Base-by-base conservation (phyloP, 257 asterid genomes). In the Lycium ferocissimum region DNA sequence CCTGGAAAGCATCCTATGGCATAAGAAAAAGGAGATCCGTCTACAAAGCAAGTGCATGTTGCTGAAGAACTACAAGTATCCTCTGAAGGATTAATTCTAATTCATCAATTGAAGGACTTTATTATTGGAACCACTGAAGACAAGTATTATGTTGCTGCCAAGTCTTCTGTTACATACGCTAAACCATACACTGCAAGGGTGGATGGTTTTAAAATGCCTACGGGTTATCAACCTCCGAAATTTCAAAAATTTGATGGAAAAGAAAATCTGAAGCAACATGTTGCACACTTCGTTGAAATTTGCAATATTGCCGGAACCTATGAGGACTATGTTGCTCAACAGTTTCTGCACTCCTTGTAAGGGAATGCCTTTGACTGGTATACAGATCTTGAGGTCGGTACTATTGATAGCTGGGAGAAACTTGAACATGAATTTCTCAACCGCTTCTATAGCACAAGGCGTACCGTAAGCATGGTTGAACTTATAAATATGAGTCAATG, bases 161-260 rank as follows among this genome's bases (percentile, higher is more conserved):
- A 83, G 9, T 83, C 47, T 4, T 13, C 9, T 26, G 33, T 26
- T 26, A 26, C 33, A 26, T 26, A 26, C 33, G 33, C 33, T 1
- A 26, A 26, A 1, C 45, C 65, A 0, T 80, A 85, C 11, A 37
- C 65, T 14, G 5, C 22, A 66, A 85, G 80, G 18, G 51, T 85
- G 14, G 80, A 85, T 2, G 9, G 10, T 3, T 7, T 85, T 4
- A 65, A 9, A 53, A 33, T 85, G 71, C 71, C 56, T 15, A 20
- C 3, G 4, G 59, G 81, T 0, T 85, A 85, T 49, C 80, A 45
- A 18, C 59, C 83, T 7, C 49, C 67, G 0, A 65, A 65, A 7
- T 61, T 79, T 37, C 81, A 65, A 51, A 37, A 53, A 51, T 51
- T 79, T 38, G 84, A 85, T 49, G 70, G 70, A 0, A 79, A 85